Percentiles rank a stretch among this genome's conserved stretches.
Evolutionary conservation across 345 rosid species (phyloP).

Genomic region (Psidium guajava): DNA sequence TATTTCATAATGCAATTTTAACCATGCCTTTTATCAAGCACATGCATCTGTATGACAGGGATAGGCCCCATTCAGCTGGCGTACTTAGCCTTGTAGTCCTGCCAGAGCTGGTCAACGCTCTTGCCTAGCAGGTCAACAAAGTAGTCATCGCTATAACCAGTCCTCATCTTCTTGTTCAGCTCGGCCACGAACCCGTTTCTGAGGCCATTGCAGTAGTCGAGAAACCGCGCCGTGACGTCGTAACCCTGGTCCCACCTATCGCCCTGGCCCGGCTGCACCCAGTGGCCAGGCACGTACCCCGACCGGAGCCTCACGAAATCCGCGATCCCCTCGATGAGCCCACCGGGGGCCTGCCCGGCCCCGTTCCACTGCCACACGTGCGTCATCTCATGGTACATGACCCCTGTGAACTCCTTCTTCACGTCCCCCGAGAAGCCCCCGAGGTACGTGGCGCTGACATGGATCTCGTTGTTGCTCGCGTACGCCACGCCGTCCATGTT

Average conservation of each 20-base stretch:
- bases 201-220: constrained; percentile 44
- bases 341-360: constrained; percentile 28
- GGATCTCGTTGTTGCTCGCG: constrained; percentile 17
- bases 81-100: constrained; percentile 58
- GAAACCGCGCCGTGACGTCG: constrained; percentile 54
- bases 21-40: background rate
- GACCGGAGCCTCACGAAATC: constrained; percentile 64
- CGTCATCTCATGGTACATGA: constrained; percentile 55
- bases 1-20: too few relatives aligned
- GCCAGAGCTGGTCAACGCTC: constrained; percentile 56
- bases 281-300: constrained; percentile 30
- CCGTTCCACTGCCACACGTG: constrained; percentile 76
- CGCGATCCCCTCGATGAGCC: constrained; percentile 57
- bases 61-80: background rate
- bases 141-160: constrained; percentile 26
- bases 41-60: background rate
- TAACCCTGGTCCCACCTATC: constrained; percentile 65
- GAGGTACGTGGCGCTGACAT: constrained; percentile 18
- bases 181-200: constrained; percentile 59
- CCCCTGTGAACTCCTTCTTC: constrained; percentile 35
- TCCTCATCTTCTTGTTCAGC: constrained; percentile 56
- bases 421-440: constrained; percentile 25
- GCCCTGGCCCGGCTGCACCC: constrained; percentile 59
- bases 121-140: constrained; percentile 56
- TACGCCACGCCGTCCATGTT: constrained; percentile 14